Evolutionary conservation across 768 basidiomycete species (phyloP), one percentile per base, ranked within the genome.

Genomic region (Russula sp.): DNA sequence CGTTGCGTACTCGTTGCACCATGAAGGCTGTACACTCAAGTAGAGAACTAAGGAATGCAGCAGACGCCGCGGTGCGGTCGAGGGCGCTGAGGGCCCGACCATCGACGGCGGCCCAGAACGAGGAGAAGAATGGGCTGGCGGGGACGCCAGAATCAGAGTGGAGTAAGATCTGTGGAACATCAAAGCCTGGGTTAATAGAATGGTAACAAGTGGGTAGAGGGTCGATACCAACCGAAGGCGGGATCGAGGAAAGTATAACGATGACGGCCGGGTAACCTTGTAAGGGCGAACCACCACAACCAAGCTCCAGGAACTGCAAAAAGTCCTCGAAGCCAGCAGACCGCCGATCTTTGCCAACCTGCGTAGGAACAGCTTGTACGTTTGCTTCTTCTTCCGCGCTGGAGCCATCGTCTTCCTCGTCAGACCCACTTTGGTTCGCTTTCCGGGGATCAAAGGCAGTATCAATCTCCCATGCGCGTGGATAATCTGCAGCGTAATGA

Each of bases 61-160:
- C 80, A 5, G 82, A 82, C 13, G 81, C 77, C 9, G 77, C 76
- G 1, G 77, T 71, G 7, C 84, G 79, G 55, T 86, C 79, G 11
- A 88, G 78, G 16, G 68, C 58, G 40, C 79, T 83, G 5, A 90
- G 78, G 0, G 88, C 84, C 26, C 84, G 82, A 7, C 83, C 83
- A 57, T 90, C 86, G 1, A 92, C 73, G 0, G 91, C 93, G 18
- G 85, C 82, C 93, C 94, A 97, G 70, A 98, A 86, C 0, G 91
- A 84, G 0, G 79, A 75, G 71, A 93, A 90, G 49, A 96, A 76
- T 32, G 80, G 78, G 3, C 76, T 68, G 3, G 88, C 57, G 72
- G 77, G 73, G 24, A 72, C 32, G 1, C 67, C 32, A 16, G 65
- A 63, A 13, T 70, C 72, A 65, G 63, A 36, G 22, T 62, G 42